Base-by-base conservation (phyloP, 2,329 filamentous ascomycete genomes). In the Mycosphaerella arachidis region DNA sequence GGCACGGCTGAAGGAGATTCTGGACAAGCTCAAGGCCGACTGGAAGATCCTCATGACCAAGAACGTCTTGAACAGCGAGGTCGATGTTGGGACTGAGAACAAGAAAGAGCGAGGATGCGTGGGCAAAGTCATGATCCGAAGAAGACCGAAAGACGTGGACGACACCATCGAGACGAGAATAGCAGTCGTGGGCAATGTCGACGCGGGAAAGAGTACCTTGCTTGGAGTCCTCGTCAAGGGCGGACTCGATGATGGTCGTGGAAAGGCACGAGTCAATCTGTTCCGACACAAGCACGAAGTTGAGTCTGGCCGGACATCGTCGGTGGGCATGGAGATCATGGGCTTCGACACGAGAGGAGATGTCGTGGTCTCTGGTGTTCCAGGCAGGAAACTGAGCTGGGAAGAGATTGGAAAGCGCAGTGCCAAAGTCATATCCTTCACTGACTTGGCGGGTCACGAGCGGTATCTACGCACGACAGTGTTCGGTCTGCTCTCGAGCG, bases 211-310 rank as follows among this genome's bases (percentile, higher is more conserved):
- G 78, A 96, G 91, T 72, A 97, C 94, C 30, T 89, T 97, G 84
- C 80, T 99, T 2, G 94, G 94, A 48, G 94, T 99, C 1, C 81
- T 99, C 6, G 94, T 97, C 6, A 97, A 97, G 76, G 94, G 94
- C 5, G 90, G 90, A 55, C 85, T 99, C 1, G 94, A 99, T 70
- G 94, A 99, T 76, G 94, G 94, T 16, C 85, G 94, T 71, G 94
- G 94, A 12, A 93, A 90, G 74, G 93, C 94, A 50, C 88, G 94
- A 63, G 90, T 99, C 55, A 97, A 96, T 66, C 85, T 99, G 12
- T 99, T 99, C 77, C 86, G 94, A 16, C 94, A 99, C 76, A 97
- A 99, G 76, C 94, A 99, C 71, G 94, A 99, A 77, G 89, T 97
- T 45, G 94, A 99, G 76, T 94, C 90, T 51, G 94, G 94, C 1